Evolutionary conservation across 2,329 filamentous ascomycete genomes (phyloP).

Genomic region (Neonectria neomacrospora): DNA sequence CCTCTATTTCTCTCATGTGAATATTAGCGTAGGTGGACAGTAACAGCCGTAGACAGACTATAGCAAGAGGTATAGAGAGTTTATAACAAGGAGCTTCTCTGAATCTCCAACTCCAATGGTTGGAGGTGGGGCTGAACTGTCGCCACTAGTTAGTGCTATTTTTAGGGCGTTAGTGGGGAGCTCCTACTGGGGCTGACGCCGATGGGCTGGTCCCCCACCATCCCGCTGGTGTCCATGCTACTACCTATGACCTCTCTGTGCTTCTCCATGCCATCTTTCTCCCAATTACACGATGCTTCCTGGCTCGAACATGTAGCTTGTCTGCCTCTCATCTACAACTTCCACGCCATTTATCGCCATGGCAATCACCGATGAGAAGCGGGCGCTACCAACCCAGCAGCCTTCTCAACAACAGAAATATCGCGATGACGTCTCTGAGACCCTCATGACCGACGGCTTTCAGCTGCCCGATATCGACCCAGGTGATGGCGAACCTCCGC

Average conservation of each 20-base stretch:
- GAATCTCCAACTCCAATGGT: background rate
- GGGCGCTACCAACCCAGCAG: slow-evolving; percentile 39
- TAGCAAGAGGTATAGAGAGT: background rate
- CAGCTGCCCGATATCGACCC: slow-evolving; percentile 55
- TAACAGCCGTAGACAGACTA: background rate
- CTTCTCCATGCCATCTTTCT: background rate
- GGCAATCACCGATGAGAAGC: slow-evolving; percentile 45
- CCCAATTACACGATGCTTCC: background rate
- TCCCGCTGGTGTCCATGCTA: slow-evolving; percentile 8
- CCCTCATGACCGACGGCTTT: slow-evolving; percentile 54
- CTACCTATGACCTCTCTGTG: slow-evolving; percentile 3
- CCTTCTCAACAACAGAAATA: slow-evolving; percentile 24
- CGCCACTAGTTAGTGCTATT: slow-evolving; percentile 5
- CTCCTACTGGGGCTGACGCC: slow-evolving; percentile 16
- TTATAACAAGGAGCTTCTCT: background rate
- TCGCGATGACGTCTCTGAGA: slow-evolving; percentile 38
- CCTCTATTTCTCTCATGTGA: background rate
- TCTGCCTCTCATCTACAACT: slow-evolving; percentile 1
- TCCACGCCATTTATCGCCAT: slow-evolving; percentile 31
- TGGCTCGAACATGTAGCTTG: slow-evolving; percentile 17
- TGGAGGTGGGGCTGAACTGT: background rate
- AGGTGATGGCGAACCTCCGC: slow-evolving; percentile 60
- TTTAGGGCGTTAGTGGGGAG: background rate
- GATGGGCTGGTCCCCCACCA: slow-evolving; percentile 12
- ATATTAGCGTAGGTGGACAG: background rate